Evolutionary conservation across 1,284 basidiomycete genomes (phyloP), one percentile per base, ranked within the genome.

Genomic region (Cystobasidiaceae sp.): DNA sequence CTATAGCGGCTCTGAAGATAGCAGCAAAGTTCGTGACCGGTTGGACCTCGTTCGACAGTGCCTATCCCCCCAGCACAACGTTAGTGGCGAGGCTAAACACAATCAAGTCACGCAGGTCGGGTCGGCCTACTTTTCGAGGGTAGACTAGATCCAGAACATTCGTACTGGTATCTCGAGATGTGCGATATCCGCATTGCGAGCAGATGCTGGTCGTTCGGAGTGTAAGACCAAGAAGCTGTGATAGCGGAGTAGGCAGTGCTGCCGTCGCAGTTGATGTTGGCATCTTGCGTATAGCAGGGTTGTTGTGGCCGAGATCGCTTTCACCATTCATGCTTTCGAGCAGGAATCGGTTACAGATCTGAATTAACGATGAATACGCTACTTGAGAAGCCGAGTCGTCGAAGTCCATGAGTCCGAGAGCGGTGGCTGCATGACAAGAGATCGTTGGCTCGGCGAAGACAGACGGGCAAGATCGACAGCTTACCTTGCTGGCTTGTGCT

Each of bases 281-380:
- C 15, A 30, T 30, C 19, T 54, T 63, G 8, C 41, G 45, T 28
- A 68, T 19, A 3, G 46, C 48, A 25, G 34, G 25, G 19, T 67
- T 64, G 13, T 43, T 49, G 19, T 27, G 46, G 8, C 37, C 58
- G 2, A 66, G 33, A 73, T 68, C 45, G 70, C 76, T 62, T 76
- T 91, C 89, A 2, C 81, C 80, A 66, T 82, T 83, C 68, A 92
- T 80, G 68, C 85, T 84, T 68, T 94, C 92, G 43, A 97, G 79
- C 30, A 97, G 81, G 80, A 97, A 97, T 27, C 93, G 86, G 76
- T 97, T 93, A 79, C 97, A 93, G 23, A 85, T 85, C 78, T 97
- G 96, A 32, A 97, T 96, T 77, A 92, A 87, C 58, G 89, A 86
- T 1, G 86, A 85, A 73, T 96, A 93, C 3, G 78, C 74, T 52